phyloP scores from a whole-genome alignment of 148 eudicot genomes.

The Diospyros kaki region DNA sequence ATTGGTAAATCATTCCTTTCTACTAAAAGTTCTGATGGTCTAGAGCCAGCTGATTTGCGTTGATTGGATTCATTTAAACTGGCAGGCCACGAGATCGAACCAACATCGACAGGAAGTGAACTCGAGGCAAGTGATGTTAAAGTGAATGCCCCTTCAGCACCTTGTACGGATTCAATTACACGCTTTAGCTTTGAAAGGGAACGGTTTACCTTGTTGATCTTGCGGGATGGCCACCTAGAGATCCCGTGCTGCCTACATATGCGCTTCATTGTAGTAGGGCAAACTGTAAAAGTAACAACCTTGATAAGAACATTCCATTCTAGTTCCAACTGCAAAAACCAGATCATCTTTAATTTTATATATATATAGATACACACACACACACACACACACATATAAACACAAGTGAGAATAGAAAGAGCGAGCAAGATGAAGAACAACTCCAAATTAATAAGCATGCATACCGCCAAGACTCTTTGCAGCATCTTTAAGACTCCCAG shows the following conservation, averaged over 20 bases:
- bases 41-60: conserved; percentile 44
- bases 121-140: conserved; percentile 53
- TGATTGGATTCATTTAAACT: conserved; percentile 41
- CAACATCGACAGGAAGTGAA: conserved; percentile 51
- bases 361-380: no score
- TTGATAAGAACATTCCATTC: neutral
- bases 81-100: conserved; percentile 57
- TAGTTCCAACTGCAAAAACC: neutral
- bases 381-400: neutral
- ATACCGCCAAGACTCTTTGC: conserved; percentile 89
- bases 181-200: conserved; percentile 46
- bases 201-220: conserved; percentile 83
- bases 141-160: conserved; percentile 66
- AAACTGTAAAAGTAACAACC: conserved; percentile 45
- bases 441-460: neutral
- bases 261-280: conserved; percentile 96
- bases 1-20: conserved; percentile 28
- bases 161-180: conserved; percentile 97
- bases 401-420: neutral
- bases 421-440: neutral
- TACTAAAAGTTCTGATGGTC: conserved; percentile 32
- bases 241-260: conserved; percentile 96
- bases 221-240: conserved; percentile 94
- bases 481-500: conserved; percentile 91
- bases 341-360: no score